phyloP scores from a whole-genome alignment of 2,329 filamentous ascomycete genomes.

The Orbilia oligospora region DNA sequence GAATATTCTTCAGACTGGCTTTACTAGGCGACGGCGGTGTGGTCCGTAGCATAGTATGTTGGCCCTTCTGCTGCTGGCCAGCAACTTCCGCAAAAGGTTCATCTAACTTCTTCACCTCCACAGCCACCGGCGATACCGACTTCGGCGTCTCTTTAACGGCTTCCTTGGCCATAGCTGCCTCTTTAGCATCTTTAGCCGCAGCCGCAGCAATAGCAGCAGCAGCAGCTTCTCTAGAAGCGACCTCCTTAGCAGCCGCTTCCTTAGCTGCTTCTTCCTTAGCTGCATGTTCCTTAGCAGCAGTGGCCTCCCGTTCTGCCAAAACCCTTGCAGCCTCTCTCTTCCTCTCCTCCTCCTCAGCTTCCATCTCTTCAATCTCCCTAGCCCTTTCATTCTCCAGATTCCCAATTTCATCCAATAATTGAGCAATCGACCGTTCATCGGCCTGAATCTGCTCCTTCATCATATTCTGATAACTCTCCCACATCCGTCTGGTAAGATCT shows the following conservation, averaged over 20 bases:
- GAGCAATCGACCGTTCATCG: slow-evolving; percentile 47
- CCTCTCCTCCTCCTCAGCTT: slow-evolving; percentile 44
- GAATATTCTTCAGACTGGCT: slow-evolving; percentile 50
- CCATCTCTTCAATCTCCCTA: slow-evolving; percentile 52
- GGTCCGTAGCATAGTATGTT: slow-evolving; percentile 50
- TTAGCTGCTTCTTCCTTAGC: slow-evolving; percentile 28
- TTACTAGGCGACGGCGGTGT: slow-evolving; percentile 56
- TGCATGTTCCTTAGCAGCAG: slow-evolving; percentile 25
- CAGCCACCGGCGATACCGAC: slow-evolving; percentile 35
- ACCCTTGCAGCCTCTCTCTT: slow-evolving; percentile 41
- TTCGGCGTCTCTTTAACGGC: slow-evolving; percentile 11
- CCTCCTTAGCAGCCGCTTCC: slow-evolving; percentile 13
- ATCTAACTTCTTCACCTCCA: slow-evolving; percentile 30
- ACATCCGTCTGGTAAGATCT: slow-evolving; percentile 51
- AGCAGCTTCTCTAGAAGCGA: slow-evolving; percentile 12
- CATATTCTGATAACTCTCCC: slow-evolving; percentile 56
- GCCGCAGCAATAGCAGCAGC: slow-evolving; percentile 20
- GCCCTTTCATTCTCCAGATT: slow-evolving; percentile 58
- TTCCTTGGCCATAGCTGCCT: slow-evolving; percentile 2
- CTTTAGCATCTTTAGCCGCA: slow-evolving; percentile 16
- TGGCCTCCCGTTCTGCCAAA: slow-evolving; percentile 19
- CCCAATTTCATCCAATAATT: slow-evolving; percentile 56
- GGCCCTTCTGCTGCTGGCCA: slow-evolving; percentile 2
- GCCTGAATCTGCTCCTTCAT: slow-evolving; percentile 58
- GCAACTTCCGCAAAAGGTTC: slow-evolving; percentile 25